Conservation (phyloP, 2,329 filamentous ascomycete genomes). For the Colletotrichum noveboracense region DNA sequence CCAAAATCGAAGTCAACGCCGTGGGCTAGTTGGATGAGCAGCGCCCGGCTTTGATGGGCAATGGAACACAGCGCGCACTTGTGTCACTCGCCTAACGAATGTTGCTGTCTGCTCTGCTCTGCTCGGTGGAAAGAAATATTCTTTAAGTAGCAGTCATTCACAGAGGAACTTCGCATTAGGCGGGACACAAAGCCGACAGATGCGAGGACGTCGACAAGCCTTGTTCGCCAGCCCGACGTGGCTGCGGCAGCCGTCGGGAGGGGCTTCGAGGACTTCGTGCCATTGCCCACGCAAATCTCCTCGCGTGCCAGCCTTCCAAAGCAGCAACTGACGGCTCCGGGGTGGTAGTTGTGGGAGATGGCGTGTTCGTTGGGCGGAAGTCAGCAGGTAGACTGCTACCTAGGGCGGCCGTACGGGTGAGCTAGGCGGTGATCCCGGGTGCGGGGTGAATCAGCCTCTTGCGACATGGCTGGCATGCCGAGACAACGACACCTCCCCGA, state of each 20-base stretch:
- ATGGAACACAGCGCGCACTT: not conserved
- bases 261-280: not conserved
- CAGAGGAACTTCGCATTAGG: not conserved
- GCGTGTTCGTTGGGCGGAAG: constrained; percentile 5
- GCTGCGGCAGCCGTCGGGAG: not conserved
- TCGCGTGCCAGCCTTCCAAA: not conserved
- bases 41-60: constrained; percentile 3
- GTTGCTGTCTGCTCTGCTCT: not conserved
- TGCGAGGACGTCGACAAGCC: not conserved
- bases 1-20: constrained; percentile 2
- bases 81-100: not conserved
- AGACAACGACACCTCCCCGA: constrained; percentile 16
- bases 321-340: not conserved
- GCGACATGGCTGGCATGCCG: constrained; percentile 10
- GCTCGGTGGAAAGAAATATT: not conserved
- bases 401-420: not conserved
- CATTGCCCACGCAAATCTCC: not conserved
- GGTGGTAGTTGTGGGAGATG: not conserved
- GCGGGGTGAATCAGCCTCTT: constrained; percentile 17
- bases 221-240: not conserved
- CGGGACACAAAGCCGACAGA: not conserved
- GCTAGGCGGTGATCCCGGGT: constrained; percentile 1
- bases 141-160: not conserved
- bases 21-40: not conserved
- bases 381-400: not conserved